Percentiles rank a stretch among this genome's conserved stretches.
phyloP scores from a whole-genome alignment of 78 protist species.

The Paratrimastix pyriformis region DNA sequence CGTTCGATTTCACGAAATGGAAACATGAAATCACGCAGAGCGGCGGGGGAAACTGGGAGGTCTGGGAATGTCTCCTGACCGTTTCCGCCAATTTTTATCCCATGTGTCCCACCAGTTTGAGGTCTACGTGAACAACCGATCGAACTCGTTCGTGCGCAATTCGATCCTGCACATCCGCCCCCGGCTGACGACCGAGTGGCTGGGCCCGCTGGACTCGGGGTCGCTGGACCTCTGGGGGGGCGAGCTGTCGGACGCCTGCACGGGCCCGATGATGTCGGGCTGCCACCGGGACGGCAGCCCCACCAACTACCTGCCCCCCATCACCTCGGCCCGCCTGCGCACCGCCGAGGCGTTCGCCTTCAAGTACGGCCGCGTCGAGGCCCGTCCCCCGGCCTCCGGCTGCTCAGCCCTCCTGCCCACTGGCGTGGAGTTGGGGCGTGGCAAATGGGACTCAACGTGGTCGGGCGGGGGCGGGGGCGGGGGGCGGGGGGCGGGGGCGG shows the following conservation, averaged over 20 bases:
- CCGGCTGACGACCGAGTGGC: not conserved
- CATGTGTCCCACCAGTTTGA: too few relatives aligned
- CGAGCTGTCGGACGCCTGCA: not conserved
- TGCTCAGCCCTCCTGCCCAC: too few relatives aligned
- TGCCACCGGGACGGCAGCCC: not conserved
- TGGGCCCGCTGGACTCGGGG: not conserved
- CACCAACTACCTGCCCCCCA: not conserved
- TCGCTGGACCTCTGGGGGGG: not conserved
- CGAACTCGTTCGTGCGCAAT: not conserved
- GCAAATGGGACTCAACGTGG: too few relatives aligned
- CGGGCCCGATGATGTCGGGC: too few relatives aligned
- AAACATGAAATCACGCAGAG: constrained; percentile 1
- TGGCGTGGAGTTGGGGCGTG: too few relatives aligned
- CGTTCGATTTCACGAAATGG: constrained; percentile 9
- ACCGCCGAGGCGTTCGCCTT: constrained; percentile 4
- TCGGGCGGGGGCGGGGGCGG: too few relatives aligned
- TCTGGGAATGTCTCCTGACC: too few relatives aligned
- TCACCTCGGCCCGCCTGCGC: not conserved
- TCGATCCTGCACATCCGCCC: not conserved
- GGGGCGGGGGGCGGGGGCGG: too few relatives aligned
- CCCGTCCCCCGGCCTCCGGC: not conserved
- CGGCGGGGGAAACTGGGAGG: constrained; percentile 26
- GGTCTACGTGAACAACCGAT: constrained; percentile 16
- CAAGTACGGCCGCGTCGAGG: constrained; percentile 10
- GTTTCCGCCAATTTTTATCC: too few relatives aligned